Evolutionary conservation across 306 rosid species (phyloP).

Genomic region (Benincasa hispida): DNA sequence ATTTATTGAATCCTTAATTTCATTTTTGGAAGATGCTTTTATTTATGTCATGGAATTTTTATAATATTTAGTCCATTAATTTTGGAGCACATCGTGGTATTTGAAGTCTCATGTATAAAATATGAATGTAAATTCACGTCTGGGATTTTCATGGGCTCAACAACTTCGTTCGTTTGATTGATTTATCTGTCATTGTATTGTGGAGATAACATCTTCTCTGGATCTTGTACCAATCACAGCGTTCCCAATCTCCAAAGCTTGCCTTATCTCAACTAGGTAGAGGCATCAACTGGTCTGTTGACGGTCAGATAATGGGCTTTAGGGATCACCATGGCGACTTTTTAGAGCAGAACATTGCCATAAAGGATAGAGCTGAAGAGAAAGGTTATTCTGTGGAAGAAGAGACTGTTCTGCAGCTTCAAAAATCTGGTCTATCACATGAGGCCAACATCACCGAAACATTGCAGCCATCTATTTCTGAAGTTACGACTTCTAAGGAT

Average conservation of each 20-base stretch:
- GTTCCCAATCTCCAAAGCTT: conserved; percentile 25
- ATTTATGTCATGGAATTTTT: background rate
- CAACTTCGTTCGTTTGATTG: background rate
- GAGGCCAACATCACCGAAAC: conserved; percentile 17
- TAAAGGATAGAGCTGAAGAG: conserved; percentile 31
- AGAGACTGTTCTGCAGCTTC: conserved; percentile 35
- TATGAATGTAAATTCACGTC: background rate
- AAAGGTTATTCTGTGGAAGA: conserved; percentile 25
- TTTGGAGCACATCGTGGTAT: background rate
- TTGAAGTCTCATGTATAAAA: background rate
- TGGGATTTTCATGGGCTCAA: background rate
- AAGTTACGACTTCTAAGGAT: conserved; percentile 22
- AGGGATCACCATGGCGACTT: conserved; percentile 27
- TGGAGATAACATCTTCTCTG: background rate
- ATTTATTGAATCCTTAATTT: background rate
- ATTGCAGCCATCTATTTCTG: conserved; percentile 28
- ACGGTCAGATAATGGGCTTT: conserved; percentile 31
- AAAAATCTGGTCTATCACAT: conserved; percentile 33
- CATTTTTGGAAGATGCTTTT: background rate
- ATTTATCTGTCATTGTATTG: background rate
- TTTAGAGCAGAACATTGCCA: conserved; percentile 18
- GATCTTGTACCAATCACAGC: conserved; percentile 22
- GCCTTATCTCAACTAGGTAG: conserved; percentile 47
- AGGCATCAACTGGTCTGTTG: conserved; percentile 36
- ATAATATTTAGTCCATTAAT: background rate